Percentiles rank a stretch among this genome's conserved stretches.
Evolutionary conservation across 805 yeast genomes (phyloP).

Genomic region (Wickerhamiella australiensis): DNA sequence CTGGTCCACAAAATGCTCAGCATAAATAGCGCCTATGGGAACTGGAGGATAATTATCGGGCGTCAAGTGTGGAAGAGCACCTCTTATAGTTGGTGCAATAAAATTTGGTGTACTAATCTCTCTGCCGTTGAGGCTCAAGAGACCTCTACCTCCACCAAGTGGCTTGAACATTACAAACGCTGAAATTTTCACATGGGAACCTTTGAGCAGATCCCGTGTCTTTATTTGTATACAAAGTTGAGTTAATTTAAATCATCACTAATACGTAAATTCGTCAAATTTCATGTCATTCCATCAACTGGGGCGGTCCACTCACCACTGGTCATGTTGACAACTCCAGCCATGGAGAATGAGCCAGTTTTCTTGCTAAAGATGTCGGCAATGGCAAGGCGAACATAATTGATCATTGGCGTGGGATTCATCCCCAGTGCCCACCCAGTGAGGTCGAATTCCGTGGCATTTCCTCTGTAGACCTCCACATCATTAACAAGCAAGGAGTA

Average conservation of each 20-base stretch:
- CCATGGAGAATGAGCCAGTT: slow-evolving; percentile 9
- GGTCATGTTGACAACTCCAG: slow-evolving; percentile 4
- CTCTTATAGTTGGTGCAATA: slow-evolving; percentile 31
- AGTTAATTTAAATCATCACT: slow-evolving; percentile 13
- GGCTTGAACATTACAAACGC: slow-evolving; percentile 17
- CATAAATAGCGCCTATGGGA: slow-evolving; percentile 24
- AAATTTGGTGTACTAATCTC: slow-evolving; percentile 26
- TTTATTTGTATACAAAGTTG: background rate
- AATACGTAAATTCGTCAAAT: background rate
- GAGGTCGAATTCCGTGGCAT: slow-evolving; percentile 31
- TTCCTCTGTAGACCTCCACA: slow-evolving; percentile 59
- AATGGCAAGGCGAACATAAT: slow-evolving; percentile 5
- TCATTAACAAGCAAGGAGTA: slow-evolving; percentile 66
- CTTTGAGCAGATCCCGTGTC: background rate
- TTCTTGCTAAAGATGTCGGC: background rate
- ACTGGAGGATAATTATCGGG: slow-evolving; percentile 29
- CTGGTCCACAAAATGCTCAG: slow-evolving; percentile 31
- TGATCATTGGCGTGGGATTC: background rate
- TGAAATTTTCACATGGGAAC: background rate
- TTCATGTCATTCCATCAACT: slow-evolving; percentile 2
- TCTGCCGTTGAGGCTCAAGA: slow-evolving; percentile 15
- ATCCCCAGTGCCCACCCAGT: slow-evolving; percentile 15
- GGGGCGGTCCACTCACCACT: slow-evolving; percentile 9
- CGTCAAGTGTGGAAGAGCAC: slow-evolving; percentile 33
- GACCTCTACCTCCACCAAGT: slow-evolving; percentile 23